phyloP scores from a whole-genome alignment of 78 protist genomes.

The Dictyostelium brefeldianum region DNA sequence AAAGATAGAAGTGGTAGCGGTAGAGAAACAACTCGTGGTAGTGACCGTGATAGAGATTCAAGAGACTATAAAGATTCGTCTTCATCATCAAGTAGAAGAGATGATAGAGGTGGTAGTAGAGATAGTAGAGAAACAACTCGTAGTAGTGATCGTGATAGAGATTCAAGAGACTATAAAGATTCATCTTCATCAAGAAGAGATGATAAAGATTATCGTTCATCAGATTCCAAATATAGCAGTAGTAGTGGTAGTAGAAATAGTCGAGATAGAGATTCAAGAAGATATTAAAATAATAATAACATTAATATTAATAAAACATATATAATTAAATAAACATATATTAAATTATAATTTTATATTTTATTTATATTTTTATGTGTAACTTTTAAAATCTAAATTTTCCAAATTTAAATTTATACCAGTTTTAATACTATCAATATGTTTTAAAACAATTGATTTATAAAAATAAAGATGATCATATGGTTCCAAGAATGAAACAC shows the following conservation, averaged over 20 bases:
- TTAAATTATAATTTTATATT: neutral
- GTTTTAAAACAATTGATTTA: slow-evolving; percentile 4
- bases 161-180: neutral
- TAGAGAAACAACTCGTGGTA: neutral
- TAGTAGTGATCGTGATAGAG: neutral
- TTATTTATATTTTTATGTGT: neutral
- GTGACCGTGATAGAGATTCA: slow-evolving; percentile 14
- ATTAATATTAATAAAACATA: neutral
- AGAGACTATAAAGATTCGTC: too few species aligned
- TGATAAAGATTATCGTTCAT: neutral
- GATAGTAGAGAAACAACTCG: neutral
- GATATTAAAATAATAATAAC: neutral
- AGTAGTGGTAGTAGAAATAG: neutral
- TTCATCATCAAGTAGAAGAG: neutral
- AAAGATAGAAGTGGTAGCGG: neutral
- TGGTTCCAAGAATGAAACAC: slow-evolving; percentile 30
- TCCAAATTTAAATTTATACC: slow-evolving; percentile 29
- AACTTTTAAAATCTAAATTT: slow-evolving; percentile 10
- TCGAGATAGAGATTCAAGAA: neutral
- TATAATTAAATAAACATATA: neutral
- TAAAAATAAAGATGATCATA: slow-evolving; percentile 42
- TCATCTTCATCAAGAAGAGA: neutral
- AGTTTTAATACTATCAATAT: neutral
- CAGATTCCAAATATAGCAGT: neutral
- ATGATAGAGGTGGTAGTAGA: neutral